Percentiles rank a stretch among this genome's conserved stretches.
Evolutionary conservation across 2,329 filamentous ascomycete genomes (phyloP).

Genomic region (Mollisia scopiformis): DNA sequence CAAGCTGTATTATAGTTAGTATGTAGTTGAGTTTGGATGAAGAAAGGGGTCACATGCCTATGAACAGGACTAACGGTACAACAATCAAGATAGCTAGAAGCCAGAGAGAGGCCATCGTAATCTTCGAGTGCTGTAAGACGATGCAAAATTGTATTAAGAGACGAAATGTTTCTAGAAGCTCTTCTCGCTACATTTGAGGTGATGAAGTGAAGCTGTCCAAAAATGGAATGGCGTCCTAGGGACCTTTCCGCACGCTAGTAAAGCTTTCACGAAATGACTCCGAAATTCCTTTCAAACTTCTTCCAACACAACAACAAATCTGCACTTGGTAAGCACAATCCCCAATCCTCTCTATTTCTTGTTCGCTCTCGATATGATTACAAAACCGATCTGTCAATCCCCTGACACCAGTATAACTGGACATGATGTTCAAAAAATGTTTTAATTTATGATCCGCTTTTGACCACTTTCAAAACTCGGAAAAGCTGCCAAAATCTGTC

Average conservation of each 20-base stretch:
- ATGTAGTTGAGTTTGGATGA: neutral
- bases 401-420: conserved; percentile 58
- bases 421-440: conserved; percentile 54
- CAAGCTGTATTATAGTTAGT: conserved; percentile 29
- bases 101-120: conserved; percentile 27
- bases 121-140: too few species aligned
- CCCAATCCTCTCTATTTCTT: neutral
- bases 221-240: conserved; percentile 2
- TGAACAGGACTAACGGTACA: conserved; percentile 30
- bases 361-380: conserved; percentile 72
- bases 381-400: conserved; percentile 80
- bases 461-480: neutral
- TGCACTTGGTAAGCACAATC: conserved; percentile 13
- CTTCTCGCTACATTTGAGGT: neutral
- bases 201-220: neutral
- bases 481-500: neutral
- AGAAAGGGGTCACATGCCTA: conserved; percentile 29
- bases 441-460: conserved; percentile 48
- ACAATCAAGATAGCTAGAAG: conserved; percentile 27
- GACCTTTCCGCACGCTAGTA: neutral
- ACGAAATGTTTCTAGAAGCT: neutral
- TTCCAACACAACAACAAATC: conserved; percentile 10
- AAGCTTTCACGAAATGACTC: conserved; percentile 3
- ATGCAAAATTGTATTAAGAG: neutral
- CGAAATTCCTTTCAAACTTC: conserved; percentile 8